Percentiles rank a stretch among this genome's conserved stretches.
These are phyloP conservation scores for Carallia pectinifolia DNA, from an alignment of 345 rosid species.

Conservation along the genomic window DNA sequence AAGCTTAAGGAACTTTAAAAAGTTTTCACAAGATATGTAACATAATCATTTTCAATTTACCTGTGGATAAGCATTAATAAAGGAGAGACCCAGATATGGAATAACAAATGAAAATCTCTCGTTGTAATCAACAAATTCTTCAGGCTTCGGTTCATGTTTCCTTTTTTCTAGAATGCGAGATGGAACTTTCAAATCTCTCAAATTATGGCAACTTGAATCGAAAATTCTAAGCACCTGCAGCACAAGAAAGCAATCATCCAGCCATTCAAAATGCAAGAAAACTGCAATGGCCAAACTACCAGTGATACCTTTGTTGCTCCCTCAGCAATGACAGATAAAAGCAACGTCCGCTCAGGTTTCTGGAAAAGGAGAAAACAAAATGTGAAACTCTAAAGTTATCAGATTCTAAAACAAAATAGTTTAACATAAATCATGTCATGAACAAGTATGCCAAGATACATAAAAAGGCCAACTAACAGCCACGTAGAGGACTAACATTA, in stretches of 20 bases:
- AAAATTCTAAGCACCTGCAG: constrained; percentile 78
- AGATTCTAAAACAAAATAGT: neutral
- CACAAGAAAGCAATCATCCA: constrained; percentile 19
- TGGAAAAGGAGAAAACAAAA: constrained; percentile 30
- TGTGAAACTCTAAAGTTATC: neutral
- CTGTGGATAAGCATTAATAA: constrained; percentile 79
- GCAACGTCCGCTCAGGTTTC: constrained; percentile 82
- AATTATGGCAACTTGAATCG: constrained; percentile 72
- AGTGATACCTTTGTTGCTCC: constrained; percentile 81
- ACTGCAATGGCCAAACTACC: constrained; percentile 5
- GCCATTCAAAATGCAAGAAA: constrained; percentile 8
- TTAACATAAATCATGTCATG: constrained; percentile 1
- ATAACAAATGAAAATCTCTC: constrained; percentile 64
- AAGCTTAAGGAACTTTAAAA: constrained; percentile 16
- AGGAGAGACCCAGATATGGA: constrained; percentile 70
- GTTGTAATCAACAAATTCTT: constrained; percentile 46
- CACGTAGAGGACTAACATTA: neutral
- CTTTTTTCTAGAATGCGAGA: constrained; percentile 36
- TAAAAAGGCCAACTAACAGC: constrained; percentile 7
- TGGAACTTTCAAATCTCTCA: constrained; percentile 46
- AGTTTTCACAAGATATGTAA: neutral
- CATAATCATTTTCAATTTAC: constrained; percentile 28
- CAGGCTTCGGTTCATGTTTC: constrained; percentile 49
- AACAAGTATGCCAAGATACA: neutral
- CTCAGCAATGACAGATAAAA: constrained; percentile 66